These are phyloP conservation scores for Rhododendron griersonianum DNA, from an alignment of 148 eudicot species.

Conservation along the genomic window DNA sequence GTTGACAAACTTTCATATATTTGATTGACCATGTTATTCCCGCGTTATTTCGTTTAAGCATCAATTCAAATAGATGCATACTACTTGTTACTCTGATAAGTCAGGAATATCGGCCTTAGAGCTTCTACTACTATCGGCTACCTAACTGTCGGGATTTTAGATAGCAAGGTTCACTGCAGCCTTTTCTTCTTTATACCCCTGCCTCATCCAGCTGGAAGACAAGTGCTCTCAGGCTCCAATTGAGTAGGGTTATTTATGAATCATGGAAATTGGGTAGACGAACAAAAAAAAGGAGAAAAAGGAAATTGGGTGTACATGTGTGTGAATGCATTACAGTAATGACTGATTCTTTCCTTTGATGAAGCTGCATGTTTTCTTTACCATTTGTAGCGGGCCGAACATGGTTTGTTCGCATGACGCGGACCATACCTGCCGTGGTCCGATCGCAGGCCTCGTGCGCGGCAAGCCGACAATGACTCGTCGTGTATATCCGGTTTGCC, in stretches of 20 bases:
- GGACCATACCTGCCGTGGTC: too few relatives aligned
- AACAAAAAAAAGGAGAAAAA: not conserved
- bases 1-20: not conserved
- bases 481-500: too few relatives aligned
- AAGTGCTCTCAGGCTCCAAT: not conserved
- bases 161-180: not conserved
- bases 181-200: not conserved
- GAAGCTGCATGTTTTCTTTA: not conserved
- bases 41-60: not conserved
- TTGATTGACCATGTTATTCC: not conserved
- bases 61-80: not conserved
- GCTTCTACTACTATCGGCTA: too few relatives aligned
- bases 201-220: not conserved
- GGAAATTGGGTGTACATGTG: not conserved
- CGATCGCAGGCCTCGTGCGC: too few relatives aligned
- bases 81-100: not conserved
- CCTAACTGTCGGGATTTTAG: not conserved
- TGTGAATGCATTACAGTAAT: not conserved
- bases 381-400: too few relatives aligned
- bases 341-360: not conserved
- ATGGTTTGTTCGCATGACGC: too few relatives aligned
- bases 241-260: not conserved
- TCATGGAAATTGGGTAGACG: not conserved
- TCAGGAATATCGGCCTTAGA: too few relatives aligned
- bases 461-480: too few relatives aligned